Base-by-base conservation (phyloP, 768 basidiomycete genomes). In the Amanita brunnescens region DNA sequence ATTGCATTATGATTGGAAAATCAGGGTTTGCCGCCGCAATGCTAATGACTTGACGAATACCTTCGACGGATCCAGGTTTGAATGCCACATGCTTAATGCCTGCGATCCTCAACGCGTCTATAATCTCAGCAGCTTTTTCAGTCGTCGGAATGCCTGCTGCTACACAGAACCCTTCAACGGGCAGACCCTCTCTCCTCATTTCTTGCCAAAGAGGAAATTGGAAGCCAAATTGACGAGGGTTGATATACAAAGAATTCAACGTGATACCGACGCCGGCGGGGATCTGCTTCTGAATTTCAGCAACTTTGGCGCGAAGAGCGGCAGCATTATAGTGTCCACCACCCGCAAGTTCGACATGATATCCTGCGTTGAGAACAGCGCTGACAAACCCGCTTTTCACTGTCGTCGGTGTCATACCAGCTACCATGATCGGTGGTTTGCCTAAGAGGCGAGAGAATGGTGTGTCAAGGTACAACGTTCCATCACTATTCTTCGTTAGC, bases 371-470 rank as follows among this genome's bases (percentile, higher is more conserved):
- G 58, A 96, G 82, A 41, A 95, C 79, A 6, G 96, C 94, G 53
- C 85, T 84, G 61, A 97, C 94, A 66, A 98, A 95, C 14, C 93
- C 93, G 29, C 86, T 86, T 64, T 94, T 86, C 57, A 99, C 96
- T 29, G 96, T 99, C 1, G 87, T 87, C 0, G 96, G 96, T 0
- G 96, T 99, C 96, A 99, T 98, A 53, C 96, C 96, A 44, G 94
- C 95, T 34, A 99, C 93, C 96, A 98, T 98, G 68, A 99, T 87
- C 30, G 96, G 96, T 2, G 96, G 84, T 71, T 98, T 99, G 59
- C 92, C 91, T 38, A 99, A 69, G 39, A 99, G 79, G 54, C 96
- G 89, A 45, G 95, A 95, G 78, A 97, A 95, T 3, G 92, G 87
- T 0, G 95, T 97, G 67, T 99, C 93, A 59, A 99, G 77, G 66